Evolutionary conservation across 2,329 filamentous ascomycete genomes (phyloP), one percentile per base, ranked within the genome.

Genomic region (Paraphaeosphaeria sporulosa): DNA sequence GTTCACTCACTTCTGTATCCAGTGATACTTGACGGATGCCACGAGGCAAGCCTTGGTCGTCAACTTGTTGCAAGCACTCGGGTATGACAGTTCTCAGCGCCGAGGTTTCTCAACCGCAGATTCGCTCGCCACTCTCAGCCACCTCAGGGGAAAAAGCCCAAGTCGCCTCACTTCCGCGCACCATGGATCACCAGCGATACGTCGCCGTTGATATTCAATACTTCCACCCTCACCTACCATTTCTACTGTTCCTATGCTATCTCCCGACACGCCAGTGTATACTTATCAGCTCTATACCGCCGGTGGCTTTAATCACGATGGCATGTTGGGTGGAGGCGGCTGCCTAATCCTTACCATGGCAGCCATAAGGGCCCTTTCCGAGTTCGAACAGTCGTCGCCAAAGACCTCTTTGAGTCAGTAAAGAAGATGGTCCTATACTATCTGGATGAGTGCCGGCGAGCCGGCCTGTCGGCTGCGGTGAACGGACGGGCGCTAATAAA

Each of bases 371-470:
- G 90, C 92, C 36, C 82, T 97, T 42, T 97, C 97, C 79, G 94
- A 97, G 79, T 87, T 90, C 73, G 94, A 98, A 61, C 87, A 89
- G 84, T 85, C 30, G 86, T 90, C 57, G 96, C 94, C 27, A 91
- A 90, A 75, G 91, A 96, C 49, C 80, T 99, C 8, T 97, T 97
- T 71, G 92, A 96, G 68, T 90, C 93, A 74, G 92, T 94, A 51
- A 97, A 97, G 82, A 96, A 93, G 80, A 93, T 97, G 90, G 96
- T 98, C 59, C 90, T 94, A 64, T 84, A 94, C 62, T 97, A 97
- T 74, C 86, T 99, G 36, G 94, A 98, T 76, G 93, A 97, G 76
- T 87, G 93, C 59, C 89, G 93, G 65, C 94, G 94, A 76, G 90
- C 91, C 55, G 93, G 96, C 73, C 89, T 96, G 76, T 85, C 85